phyloP scores from a whole-genome alignment of 768 basidiomycete genomes.

The Daedaleopsis nitida region DNA sequence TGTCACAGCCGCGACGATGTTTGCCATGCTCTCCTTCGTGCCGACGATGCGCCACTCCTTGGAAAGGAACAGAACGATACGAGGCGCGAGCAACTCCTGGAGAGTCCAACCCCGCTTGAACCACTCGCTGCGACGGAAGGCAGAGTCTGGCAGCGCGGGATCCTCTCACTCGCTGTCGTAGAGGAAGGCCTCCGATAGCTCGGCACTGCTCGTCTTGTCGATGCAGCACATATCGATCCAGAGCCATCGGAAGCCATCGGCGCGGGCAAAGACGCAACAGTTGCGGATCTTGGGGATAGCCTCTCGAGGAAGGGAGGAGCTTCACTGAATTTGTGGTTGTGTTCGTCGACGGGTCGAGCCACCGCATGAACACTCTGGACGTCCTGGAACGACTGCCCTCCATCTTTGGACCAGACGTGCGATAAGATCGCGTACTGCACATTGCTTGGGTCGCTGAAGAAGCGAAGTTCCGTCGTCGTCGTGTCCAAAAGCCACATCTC shows the following conservation, averaged over 20 bases:
- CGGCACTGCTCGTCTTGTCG: conserved; percentile 12
- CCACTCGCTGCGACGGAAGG: conserved; percentile 4
- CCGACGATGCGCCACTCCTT: background rate
- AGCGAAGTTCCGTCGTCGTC: background rate
- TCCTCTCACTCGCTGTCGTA: conserved; percentile 9
- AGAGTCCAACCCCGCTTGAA: background rate
- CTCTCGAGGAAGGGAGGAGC: background rate
- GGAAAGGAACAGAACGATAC: background rate
- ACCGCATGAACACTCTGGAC: background rate
- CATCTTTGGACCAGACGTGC: background rate
- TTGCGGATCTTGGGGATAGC: background rate
- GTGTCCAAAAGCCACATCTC: background rate
- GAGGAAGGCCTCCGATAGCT: conserved; percentile 16
- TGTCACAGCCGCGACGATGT: background rate
- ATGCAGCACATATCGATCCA: conserved; percentile 17
- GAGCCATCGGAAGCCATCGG: conserved; percentile 2
- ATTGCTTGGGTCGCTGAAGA: background rate
- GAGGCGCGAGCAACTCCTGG: background rate
- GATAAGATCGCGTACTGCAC: background rate
- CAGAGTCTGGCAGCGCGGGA: background rate
- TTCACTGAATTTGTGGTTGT: too few species aligned
- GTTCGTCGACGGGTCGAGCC: background rate
- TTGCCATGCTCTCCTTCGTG: background rate
- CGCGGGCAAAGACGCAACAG: conserved; percentile 1
- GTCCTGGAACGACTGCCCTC: background rate